These are phyloP conservation scores for Solanum rostratum DNA, from an alignment of 257 asterid species.

Conservation along the genomic window DNA sequence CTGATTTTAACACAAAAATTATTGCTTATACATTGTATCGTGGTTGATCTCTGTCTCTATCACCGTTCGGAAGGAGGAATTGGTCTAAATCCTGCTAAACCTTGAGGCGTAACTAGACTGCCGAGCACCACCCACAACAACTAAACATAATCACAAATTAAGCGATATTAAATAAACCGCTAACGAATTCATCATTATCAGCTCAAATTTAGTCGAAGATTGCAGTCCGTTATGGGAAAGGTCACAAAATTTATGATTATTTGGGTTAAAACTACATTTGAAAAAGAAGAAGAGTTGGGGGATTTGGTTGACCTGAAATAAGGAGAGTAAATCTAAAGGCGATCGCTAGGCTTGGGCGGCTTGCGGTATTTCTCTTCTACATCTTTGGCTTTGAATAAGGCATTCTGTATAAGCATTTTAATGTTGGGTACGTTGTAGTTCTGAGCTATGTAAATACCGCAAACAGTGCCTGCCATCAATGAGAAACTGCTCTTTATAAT, in stretches of 20 bases:
- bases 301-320: neutral
- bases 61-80: neutral
- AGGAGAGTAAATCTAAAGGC: slow-evolving; percentile 7
- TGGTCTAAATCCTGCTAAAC: neutral
- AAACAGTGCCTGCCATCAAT: slow-evolving; percentile 22
- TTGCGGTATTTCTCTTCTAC: slow-evolving; percentile 49
- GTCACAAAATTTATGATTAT: neutral
- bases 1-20: neutral
- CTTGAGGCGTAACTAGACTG: neutral
- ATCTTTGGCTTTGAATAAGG: slow-evolving; percentile 34
- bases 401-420: slow-evolving; percentile 17
- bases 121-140: neutral
- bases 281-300: neutral
- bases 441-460: slow-evolving; percentile 48
- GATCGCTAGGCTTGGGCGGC: slow-evolving; percentile 42
- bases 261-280: neutral
- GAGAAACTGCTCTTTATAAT: slow-evolving; percentile 9
- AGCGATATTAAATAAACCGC: neutral
- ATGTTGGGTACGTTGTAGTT: slow-evolving; percentile 46
- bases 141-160: neutral
- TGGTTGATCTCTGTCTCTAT: neutral
- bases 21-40: neutral
- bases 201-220: neutral
- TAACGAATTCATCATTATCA: neutral
- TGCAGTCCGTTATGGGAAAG: neutral